phyloP scores from a whole-genome alignment of 352 stramenopile genomes.

The Globisporangium megalacanthum region DNA sequence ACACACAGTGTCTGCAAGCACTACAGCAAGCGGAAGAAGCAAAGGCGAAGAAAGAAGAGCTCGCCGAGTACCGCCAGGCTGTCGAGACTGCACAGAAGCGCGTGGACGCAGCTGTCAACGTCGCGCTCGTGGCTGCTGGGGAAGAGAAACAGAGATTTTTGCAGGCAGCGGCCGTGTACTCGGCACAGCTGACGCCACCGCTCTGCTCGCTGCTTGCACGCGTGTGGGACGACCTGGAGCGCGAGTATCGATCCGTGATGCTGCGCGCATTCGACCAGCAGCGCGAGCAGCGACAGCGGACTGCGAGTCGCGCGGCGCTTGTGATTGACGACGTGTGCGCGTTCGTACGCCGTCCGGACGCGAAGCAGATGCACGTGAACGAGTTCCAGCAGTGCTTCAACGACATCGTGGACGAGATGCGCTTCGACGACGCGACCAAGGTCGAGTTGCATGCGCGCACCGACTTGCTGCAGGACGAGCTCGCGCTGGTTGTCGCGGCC shows the following conservation, averaged over 20 bases:
- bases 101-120: conserved; percentile 20
- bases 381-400: conserved; percentile 76
- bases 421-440: conserved; percentile 78
- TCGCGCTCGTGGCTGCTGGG: conserved; percentile 18
- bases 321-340: conserved; percentile 41
- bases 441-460: conserved; percentile 66
- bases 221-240: conserved; percentile 57
- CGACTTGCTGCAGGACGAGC: conserved; percentile 67
- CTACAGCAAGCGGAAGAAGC: conserved; percentile 59
- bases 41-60: conserved; percentile 77
- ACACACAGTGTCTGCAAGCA: conserved; percentile 24
- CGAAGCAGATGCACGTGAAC: conserved; percentile 60
- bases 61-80: conserved; percentile 36
- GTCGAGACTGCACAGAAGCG: conserved; percentile 31
- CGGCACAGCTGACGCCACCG: conserved; percentile 26
- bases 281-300: conserved; percentile 25
- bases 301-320: conserved; percentile 22
- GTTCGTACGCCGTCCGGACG: conserved; percentile 56
- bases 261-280: conserved; percentile 32
- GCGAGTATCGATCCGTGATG: conserved; percentile 46
- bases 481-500: conserved; percentile 38
- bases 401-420: conserved; percentile 74
- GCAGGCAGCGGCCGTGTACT: conserved; percentile 16
- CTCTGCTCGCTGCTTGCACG: conserved; percentile 24
- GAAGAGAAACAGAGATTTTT: conserved; percentile 16